Evolutionary conservation across 805 yeast species (phyloP).

Genomic region (Suhomyces faveliae): DNA sequence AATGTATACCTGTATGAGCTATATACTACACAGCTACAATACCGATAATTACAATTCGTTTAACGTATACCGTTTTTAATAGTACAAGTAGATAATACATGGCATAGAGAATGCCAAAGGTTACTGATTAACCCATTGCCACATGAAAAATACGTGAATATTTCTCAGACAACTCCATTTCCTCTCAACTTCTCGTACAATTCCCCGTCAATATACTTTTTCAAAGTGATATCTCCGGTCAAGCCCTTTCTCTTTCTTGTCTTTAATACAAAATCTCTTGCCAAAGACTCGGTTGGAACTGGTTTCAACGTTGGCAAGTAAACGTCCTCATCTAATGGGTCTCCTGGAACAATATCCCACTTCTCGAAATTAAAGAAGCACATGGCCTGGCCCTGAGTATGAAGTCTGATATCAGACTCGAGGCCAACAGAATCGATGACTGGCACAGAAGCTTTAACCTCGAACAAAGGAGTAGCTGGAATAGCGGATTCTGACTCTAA

Average conservation of each 20-base stretch:
- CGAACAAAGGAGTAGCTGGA: slow-evolving; percentile 69
- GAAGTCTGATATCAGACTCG: slow-evolving; percentile 78
- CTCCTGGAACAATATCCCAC: slow-evolving; percentile 87
- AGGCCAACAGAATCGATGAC: slow-evolving; percentile 89
- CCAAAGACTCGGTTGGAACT: slow-evolving; percentile 65
- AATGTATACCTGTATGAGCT: no score
- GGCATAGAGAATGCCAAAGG: not conserved
- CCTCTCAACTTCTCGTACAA: slow-evolving; percentile 53
- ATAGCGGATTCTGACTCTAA: slow-evolving; percentile 49
- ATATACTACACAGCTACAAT: no score
- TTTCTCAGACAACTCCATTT: slow-evolving; percentile 33
- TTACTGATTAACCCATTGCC: not conserved
- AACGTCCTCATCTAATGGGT: slow-evolving; percentile 73
- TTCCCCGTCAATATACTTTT: slow-evolving; percentile 64
- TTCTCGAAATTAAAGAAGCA: slow-evolving; percentile 61
- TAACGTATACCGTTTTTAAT: not conserved
- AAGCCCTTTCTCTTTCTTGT: slow-evolving; percentile 88
- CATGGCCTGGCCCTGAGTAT: slow-evolving; percentile 76
- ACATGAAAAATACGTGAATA: not conserved
- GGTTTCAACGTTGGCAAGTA: slow-evolving; percentile 70
- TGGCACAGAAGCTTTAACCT: slow-evolving; percentile 67
- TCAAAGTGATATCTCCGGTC: slow-evolving; percentile 58
- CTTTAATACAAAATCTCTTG: slow-evolving; percentile 86
- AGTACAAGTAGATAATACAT: not conserved
- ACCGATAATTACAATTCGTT: not conserved